Conservation (phyloP, 768 basidiomycete species). For the Termitomyces sp. region DNA sequence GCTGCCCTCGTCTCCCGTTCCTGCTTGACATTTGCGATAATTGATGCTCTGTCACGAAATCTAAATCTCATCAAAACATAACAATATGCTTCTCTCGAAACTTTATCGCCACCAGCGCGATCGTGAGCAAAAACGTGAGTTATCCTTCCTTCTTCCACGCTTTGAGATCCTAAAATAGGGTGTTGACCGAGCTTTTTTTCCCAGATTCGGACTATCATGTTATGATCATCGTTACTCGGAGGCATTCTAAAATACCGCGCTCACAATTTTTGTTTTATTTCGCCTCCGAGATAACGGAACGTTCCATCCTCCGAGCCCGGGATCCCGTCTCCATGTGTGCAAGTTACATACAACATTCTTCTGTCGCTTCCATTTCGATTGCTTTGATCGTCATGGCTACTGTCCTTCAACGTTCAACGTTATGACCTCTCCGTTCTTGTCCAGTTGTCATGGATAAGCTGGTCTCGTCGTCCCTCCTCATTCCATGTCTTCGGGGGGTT, state of each 20-base stretch:
- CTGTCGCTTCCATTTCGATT: not conserved
- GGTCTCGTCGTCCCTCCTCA: not conserved
- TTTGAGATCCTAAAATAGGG: not conserved
- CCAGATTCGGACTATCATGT: conserved; percentile 30
- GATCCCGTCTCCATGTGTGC: not conserved
- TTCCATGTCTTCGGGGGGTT: too few relatives aligned
- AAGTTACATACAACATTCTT: not conserved
- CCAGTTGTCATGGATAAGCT: too few relatives aligned
- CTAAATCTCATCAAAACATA: not conserved
- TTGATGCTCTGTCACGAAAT: conserved; percentile 8
- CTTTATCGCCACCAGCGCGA: conserved; percentile 40
- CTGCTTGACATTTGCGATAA: conserved; percentile 3
- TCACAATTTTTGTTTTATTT: not conserved
- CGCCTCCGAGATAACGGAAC: not conserved
- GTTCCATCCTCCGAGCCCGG: not conserved
- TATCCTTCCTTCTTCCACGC: not conserved
- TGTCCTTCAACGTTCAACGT: not conserved
- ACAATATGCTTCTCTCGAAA: not conserved
- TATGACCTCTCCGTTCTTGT: not conserved
- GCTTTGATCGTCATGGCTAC: not conserved
- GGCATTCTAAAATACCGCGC: not conserved
- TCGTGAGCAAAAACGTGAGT: conserved; percentile 73
- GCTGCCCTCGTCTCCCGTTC: conserved; percentile 16
- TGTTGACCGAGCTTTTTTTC: not conserved
- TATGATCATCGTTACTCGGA: conserved; percentile 14